Conservation (phyloP, 805 yeast species). For the Wickerhamiella galacta region DNA sequence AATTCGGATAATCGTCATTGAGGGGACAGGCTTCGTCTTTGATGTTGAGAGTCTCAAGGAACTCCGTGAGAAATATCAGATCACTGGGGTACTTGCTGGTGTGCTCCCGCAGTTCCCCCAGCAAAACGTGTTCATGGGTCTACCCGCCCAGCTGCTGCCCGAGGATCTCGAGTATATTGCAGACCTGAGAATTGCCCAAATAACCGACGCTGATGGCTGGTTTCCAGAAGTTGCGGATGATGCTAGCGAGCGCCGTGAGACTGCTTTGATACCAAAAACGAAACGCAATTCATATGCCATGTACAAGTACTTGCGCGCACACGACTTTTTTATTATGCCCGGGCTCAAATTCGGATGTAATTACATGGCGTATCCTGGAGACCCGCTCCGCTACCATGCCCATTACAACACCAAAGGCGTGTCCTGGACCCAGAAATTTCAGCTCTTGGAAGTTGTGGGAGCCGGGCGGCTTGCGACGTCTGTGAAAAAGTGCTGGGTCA, state of each 20-base stretch:
- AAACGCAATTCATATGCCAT: slow-evolving; percentile 17
- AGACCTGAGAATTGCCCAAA: too few species aligned
- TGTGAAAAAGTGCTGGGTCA: slow-evolving; percentile 71
- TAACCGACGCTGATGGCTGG: too few species aligned
- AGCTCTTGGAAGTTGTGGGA: slow-evolving; percentile 43
- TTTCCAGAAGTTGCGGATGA: slow-evolving; percentile 1
- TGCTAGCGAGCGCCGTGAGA: slow-evolving; percentile 2
- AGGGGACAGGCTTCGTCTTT: slow-evolving; percentile 39
- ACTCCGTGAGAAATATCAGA: slow-evolving; percentile 40
- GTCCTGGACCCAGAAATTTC: slow-evolving; percentile 34
- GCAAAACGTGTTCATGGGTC: slow-evolving; percentile 71
- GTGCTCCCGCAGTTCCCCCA: slow-evolving; percentile 85
- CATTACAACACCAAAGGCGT: slow-evolving; percentile 52
- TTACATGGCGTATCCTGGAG: slow-evolving; percentile 86
- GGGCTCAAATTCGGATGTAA: slow-evolving; percentile 87
- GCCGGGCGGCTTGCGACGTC: slow-evolving; percentile 90
- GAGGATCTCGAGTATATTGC: slow-evolving; percentile 64
- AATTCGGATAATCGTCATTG: slow-evolving; percentile 25
- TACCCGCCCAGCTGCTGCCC: slow-evolving; percentile 56
- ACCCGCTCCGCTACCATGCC: slow-evolving; percentile 79
- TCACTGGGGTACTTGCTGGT: slow-evolving; percentile 67
- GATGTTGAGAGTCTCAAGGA: slow-evolving; percentile 34
- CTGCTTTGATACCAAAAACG: slow-evolving; percentile 6
- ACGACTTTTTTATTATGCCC: slow-evolving; percentile 48
- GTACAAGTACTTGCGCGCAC: slow-evolving; percentile 27